Percentiles rank a stretch among this genome's conserved stretches.
These are phyloP conservation scores for Clonostachys rosea DNA, from an alignment of 2,329 filamentous ascomycete species.

Conservation along the genomic window DNA sequence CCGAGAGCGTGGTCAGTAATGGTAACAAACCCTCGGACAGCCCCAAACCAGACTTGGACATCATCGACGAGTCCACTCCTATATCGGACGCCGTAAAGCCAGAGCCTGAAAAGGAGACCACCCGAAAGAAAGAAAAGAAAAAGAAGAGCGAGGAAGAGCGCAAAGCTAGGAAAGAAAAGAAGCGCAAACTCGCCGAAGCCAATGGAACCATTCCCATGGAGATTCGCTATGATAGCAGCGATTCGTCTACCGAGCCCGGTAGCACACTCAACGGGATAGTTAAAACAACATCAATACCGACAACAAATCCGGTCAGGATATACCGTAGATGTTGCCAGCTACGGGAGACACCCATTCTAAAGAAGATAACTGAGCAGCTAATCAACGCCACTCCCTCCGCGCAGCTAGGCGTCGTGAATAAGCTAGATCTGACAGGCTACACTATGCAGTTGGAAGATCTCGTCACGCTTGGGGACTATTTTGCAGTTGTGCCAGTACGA, in stretches of 20 bases:
- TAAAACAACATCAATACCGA: constrained; percentile 49
- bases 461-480: constrained; percentile 84
- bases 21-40: neutral
- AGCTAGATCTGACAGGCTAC: constrained; percentile 80
- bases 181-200: constrained; percentile 76
- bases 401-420: constrained; percentile 71
- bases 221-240: constrained; percentile 66
- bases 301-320: constrained; percentile 86
- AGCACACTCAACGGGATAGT: constrained; percentile 9
- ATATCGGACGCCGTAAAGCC: neutral
- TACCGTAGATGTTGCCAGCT: constrained; percentile 94
- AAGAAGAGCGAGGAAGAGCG: constrained; percentile 90
- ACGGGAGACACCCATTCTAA: constrained; percentile 86
- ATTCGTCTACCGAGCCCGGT: constrained; percentile 38
- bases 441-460: constrained; percentile 80
- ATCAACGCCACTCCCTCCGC: constrained; percentile 61
- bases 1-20: neutral
- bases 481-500: constrained; percentile 87
- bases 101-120: constrained; percentile 23
- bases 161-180: constrained; percentile 88
- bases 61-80: neutral
- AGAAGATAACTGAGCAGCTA: constrained; percentile 87
- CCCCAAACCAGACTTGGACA: neutral
- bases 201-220: constrained; percentile 86
- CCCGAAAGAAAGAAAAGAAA: constrained; percentile 90